Base-by-base conservation (phyloP, 2,329 filamentous ascomycete genomes). In the Fusarium newnesense region DNA sequence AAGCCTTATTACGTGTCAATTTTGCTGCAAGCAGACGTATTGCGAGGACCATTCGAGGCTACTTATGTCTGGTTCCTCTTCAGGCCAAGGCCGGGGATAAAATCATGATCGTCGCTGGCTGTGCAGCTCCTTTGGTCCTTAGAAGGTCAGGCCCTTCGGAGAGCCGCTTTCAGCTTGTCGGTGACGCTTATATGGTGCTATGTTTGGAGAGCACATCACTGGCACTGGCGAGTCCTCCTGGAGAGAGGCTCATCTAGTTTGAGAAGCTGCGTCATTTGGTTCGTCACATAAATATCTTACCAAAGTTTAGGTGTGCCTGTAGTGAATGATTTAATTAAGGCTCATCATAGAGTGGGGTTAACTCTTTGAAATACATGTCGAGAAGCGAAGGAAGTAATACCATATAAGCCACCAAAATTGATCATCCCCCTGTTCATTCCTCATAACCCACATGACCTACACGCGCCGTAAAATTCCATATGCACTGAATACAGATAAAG, bases 401-500 rank as follows among this genome's bases (percentile, higher is more conserved):
- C 65, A 75, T 50, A 73, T 73, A 47, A 67, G 47, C 46, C 70
- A 68, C 69, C 72, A 71, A 70, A 65, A 70, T 75, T 28, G 50
- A 28, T 52, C 47, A 64, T 66, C 58, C 50, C 60, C 60, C 53
- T 63, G 57, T 60, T 53, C 32, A 36, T 50, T 26, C 39, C 37
- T 44, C 30, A 43, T 32, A 34, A 56, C 18, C 47, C 58, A 57
- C 36, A 64, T 47, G 32, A 44, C 53, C 60, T 53, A 66, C 64
- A 66, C 60, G 47, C 62, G 49, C 24, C 30, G 66, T 61, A 42
- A 30, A 60, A 50, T 46, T 62, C 53, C 60, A 47, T 57, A 68
- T 60, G 72, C 44, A 66, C 74, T 59, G 42, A 24, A 59, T 49
- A 53, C 13, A 13, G 37, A 59, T 34, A 30, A 34, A 36, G 24